Evolutionary conservation across 2,329 filamentous ascomycete species (phyloP), one percentile per base, ranked within the genome.

Genomic region (Cladosporium sphaerospermum): DNA sequence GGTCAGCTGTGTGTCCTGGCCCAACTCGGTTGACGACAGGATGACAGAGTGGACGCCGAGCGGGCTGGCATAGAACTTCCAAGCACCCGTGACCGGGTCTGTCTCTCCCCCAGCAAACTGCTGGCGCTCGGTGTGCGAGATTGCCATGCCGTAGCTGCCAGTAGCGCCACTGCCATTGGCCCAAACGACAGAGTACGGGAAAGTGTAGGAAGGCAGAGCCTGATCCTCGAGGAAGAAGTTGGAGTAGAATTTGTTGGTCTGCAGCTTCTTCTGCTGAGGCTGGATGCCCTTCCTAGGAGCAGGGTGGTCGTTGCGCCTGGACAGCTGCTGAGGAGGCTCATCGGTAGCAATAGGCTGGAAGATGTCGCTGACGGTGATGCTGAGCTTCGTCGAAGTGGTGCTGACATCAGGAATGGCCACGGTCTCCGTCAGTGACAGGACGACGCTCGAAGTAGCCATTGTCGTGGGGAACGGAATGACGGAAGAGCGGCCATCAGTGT

Each of bases 191-290:
- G 67, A 70, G 56, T 76, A 77, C 3, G 74, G 91, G 64, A 90
- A 85, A 0, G 86, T 84, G 71, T 85, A 96, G 0, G 84, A 77
- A 0, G 85, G 79, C 6, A 79, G 78, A 4, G 76, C 80, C 67
- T 95, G 89, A 41, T 77, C 78, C 4, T 83, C 86, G 0, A 96
- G 75, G 67, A 89, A 89, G 57, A 93, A 82, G 63, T 93, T 93
- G 61, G 84, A 70, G 54, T 77, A 78, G 60, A 78, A 78, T 51
- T 88, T 91, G 74, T 91, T 92, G 19, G 88, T 92, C 46, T 81
- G 75, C 43, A 88, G 71, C 3, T 84, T 68, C 13, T 64, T 64
- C 7, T 60, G 54, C 44, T 72, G 69, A 34, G 64, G 60, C 49
- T 72, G 68, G 33, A 73, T 71, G 5, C 71, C 71, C 16, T 59